Evolutionary conservation across 2,329 filamentous ascomycete species (phyloP).

Genomic region (Bipolaris zeicola): DNA sequence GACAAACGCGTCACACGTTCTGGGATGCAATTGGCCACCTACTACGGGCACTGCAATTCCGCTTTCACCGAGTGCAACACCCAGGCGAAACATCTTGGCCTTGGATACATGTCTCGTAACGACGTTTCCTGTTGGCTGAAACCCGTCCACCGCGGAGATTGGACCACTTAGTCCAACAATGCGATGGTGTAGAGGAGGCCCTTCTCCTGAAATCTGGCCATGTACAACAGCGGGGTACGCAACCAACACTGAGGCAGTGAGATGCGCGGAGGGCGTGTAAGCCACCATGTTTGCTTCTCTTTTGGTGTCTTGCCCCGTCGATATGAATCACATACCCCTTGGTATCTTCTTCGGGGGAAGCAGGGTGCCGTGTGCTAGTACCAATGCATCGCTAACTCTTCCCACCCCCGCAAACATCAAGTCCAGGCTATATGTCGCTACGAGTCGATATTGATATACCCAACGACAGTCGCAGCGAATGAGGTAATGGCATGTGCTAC

Average conservation of each 20-base stretch:
- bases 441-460: neutral
- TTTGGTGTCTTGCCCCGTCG: neutral
- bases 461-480: neutral
- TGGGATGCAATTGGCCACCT: slow-evolving; percentile 10
- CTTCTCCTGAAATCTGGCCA: neutral
- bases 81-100: neutral
- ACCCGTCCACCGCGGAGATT: slow-evolving; percentile 9
- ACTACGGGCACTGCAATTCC: slow-evolving; percentile 4
- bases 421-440: neutral
- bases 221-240: neutral
- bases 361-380: neutral
- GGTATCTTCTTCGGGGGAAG: neutral
- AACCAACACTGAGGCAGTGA: neutral
- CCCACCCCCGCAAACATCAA: slow-evolving; percentile 2
- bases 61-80: slow-evolving; percentile 9
- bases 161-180: slow-evolving; percentile 6
- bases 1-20: slow-evolving; percentile 9
- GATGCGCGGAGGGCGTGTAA: neutral
- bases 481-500: neutral
- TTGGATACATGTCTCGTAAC: neutral
- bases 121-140: neutral
- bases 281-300: neutral
- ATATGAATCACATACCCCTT: neutral
- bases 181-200: neutral
- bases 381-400: neutral